Base-by-base conservation (phyloP, 345 rosid species). In the Isatis tinctoria region DNA sequence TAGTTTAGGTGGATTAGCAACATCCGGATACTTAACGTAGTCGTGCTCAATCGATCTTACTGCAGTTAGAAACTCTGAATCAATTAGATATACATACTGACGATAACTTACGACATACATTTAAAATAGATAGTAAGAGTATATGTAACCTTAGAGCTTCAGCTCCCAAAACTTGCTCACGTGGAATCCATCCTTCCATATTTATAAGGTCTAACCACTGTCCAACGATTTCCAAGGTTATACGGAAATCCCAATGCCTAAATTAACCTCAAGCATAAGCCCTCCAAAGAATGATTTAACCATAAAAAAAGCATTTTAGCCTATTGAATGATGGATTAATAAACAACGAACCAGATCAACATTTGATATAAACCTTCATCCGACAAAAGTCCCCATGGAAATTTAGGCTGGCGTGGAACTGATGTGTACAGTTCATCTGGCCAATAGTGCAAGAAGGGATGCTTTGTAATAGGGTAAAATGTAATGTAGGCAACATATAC, bases 301-400 rank as follows among this genome's bases (percentile, higher is more conserved):
- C n/a, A n/a, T 22, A 22, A 22, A 22, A 22, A 22, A 28, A 3
- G 58, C 22, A 18, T 37, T 63, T 74, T 9, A 60, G 58, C 6
- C 8, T 4, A 4, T 17, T 17, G 9, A 44, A 28, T 65, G 53
- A 67, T 45, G 18, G 2, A 9, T 36, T 8, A 20, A 13, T 32
- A 39, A 69, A 58, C 27, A 75, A 82, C 96, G 18, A 61, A 94
- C 97, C 97, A 81, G 81, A 94, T 85, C 77, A 88, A 64, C 65
- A 94, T 33, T 73, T 91, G 98, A 86, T 91, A 95, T 69, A 91
- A 94, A 64, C 97, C 98, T 94, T 94, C 98, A 83, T 94, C 96
- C 97, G 96, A 94, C 12, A 88, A 74, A 74, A 94, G 89, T 51
- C 97, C 96, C 81, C 98, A 83, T 1, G 97, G 96, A 67, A 94